Percentiles rank a stretch among this genome's conserved stretches.
Conservation (phyloP, 148 eudicot genomes). For the Fagopyrum homotropicum region DNA sequence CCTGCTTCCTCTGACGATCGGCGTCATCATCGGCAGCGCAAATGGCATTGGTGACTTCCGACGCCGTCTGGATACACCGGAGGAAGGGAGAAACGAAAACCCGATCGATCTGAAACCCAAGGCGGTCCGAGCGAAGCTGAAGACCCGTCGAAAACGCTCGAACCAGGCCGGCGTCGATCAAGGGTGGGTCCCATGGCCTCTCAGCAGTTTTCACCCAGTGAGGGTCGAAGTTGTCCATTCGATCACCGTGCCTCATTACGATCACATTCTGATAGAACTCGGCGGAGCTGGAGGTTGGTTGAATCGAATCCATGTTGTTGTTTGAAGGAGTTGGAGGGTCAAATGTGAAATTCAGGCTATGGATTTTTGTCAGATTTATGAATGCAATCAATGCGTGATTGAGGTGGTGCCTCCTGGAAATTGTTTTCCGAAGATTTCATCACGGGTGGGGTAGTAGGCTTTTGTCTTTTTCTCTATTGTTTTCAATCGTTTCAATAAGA, state of each 20-base stretch:
- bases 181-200: conserved; percentile 92
- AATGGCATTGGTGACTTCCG: conserved; percentile 50
- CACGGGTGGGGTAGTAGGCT: background rate
- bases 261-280: conserved; percentile 48
- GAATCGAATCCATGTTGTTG: conserved; percentile 13
- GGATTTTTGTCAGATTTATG: background rate
- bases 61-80: conserved; percentile 75
- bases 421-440: background rate
- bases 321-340: background rate
- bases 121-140: conserved; percentile 23
- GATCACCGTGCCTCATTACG: conserved; percentile 89
- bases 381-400: background rate
- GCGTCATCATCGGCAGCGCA: conserved; percentile 26
- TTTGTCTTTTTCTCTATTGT: background rate
- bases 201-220: conserved; percentile 48
- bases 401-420: conserved; percentile 7
- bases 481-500: background rate
- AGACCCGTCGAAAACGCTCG: conserved; percentile 52
- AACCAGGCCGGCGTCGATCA: conserved; percentile 37
- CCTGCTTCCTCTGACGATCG: conserved; percentile 10
- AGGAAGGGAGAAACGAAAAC: conserved; percentile 77
- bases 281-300: background rate
- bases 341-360: no score
- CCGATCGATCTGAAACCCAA: conserved; percentile 64
- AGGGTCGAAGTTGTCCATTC: conserved; percentile 71